Evolutionary conservation across 441 rosid genomes (phyloP).

Genomic region (Heliophila coronopifolia): DNA sequence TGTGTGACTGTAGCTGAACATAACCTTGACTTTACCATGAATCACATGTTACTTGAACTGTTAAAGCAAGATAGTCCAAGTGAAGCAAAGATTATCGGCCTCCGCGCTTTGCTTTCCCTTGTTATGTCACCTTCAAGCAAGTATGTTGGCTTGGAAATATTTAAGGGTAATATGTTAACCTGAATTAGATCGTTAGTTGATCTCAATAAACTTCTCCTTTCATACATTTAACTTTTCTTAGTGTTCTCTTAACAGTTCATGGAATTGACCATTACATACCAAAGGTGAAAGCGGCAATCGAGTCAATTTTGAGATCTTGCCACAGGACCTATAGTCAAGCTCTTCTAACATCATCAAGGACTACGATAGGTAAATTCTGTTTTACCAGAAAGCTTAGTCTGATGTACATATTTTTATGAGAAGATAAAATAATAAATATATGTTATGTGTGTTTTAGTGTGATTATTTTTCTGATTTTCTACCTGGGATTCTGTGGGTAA

Average conservation of each 20-base stretch:
- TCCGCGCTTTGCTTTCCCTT: constrained; percentile 91
- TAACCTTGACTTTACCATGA: constrained; percentile 99
- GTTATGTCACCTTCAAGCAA: constrained; percentile 90
- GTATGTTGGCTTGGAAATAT: constrained; percentile 84
- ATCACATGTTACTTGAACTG: constrained; percentile 94
- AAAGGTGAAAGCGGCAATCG: constrained; percentile 97
- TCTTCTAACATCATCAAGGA: constrained; percentile 85
- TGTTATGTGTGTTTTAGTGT: constrained; percentile 3
- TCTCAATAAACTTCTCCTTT: constrained; percentile 5
- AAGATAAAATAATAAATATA: neutral
- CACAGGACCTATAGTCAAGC: constrained; percentile 82
- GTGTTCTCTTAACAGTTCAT: constrained; percentile 48
- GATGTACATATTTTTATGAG: constrained; percentile 6
- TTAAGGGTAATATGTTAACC: constrained; percentile 52
- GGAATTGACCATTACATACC: constrained; percentile 94
- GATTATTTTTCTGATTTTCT: constrained; percentile 1
- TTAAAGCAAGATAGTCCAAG: constrained; percentile 94
- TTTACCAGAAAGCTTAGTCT: constrained; percentile 7
- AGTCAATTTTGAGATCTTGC: constrained; percentile 87
- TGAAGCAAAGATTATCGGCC: constrained; percentile 97
- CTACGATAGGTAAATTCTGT: constrained; percentile 60
- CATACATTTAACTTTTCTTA: constrained; percentile 11
- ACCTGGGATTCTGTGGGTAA: constrained; percentile 15
- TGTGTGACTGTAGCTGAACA: constrained; percentile 97
- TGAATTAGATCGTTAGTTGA: constrained; percentile 21